Percentiles rank a stretch among this genome's conserved stretches.
Evolutionary conservation across 495 filamentous ascomycete genomes (phyloP).

Genomic region (Halenospora varia): DNA sequence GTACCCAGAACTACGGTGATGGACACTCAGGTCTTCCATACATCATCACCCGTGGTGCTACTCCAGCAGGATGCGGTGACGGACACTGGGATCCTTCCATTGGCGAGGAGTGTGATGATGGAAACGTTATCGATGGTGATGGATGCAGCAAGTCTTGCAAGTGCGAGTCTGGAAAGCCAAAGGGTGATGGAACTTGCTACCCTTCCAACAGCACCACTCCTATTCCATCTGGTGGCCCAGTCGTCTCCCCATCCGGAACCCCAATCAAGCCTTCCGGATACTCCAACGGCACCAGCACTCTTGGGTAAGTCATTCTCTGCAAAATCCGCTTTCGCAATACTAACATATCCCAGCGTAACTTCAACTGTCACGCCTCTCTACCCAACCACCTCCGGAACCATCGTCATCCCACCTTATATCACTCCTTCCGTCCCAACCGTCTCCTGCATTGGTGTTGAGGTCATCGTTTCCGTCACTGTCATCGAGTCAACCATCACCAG

Average conservation of each 20-base stretch:
- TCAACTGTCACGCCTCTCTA: neutral
- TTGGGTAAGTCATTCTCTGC: neutral
- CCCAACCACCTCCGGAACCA: slow-evolving; percentile 2
- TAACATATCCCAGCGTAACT: neutral
- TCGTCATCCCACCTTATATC: slow-evolving; percentile 11
- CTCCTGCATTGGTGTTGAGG: slow-evolving; percentile 34
- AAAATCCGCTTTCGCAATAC: neutral
- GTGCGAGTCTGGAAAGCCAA: slow-evolving; percentile 27
- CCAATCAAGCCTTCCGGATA: slow-evolving; percentile 1
- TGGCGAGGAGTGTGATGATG: slow-evolving; percentile 45
- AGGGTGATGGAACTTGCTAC: slow-evolving; percentile 26
- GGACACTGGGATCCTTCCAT: slow-evolving; percentile 34
- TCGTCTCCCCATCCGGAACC: neutral
- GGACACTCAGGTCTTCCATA: slow-evolving; percentile 41
- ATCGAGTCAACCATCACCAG: slow-evolving; percentile 31
- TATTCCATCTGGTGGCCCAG: neutral
- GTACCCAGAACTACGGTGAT: slow-evolving; percentile 38
- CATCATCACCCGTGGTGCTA: slow-evolving; percentile 46
- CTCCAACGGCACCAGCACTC: neutral
- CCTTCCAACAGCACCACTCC: slow-evolving; percentile 15
- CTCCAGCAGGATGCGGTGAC: slow-evolving; percentile 42
- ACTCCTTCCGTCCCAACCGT: slow-evolving; percentile 14
- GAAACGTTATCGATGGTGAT: slow-evolving; percentile 32
- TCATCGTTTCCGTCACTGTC: slow-evolving; percentile 32
- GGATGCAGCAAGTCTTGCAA: slow-evolving; percentile 40